These are phyloP conservation scores for Aspergillus carlsbadensis DNA, from an alignment of 495 filamentous ascomycete genomes.

Conservation along the genomic window DNA sequence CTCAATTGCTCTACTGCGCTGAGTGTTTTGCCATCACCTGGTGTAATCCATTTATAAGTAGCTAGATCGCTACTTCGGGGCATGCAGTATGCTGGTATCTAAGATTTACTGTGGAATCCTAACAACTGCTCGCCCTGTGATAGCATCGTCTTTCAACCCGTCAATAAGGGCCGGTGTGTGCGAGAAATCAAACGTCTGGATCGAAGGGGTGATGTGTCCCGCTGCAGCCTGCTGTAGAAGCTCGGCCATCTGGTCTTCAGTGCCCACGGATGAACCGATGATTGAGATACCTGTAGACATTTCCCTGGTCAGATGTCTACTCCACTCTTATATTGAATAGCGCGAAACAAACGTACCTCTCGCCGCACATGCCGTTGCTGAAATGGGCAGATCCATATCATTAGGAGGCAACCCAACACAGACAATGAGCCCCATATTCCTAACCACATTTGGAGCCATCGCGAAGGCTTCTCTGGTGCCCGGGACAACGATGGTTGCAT, in stretches of 20 bases:
- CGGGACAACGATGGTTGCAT: no score
- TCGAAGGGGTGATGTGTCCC: slow-evolving; percentile 22
- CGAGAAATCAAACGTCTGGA: slow-evolving; percentile 26
- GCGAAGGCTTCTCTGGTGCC: no score
- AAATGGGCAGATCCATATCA: slow-evolving; percentile 28
- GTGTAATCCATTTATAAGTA: no score
- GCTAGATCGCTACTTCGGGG: no score
- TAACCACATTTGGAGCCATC: slow-evolving; percentile 19
- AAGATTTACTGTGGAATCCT: no score
- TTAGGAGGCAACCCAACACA: slow-evolving; percentile 30
- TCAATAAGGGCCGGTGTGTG: slow-evolving; percentile 21
- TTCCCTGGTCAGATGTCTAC: not conserved
- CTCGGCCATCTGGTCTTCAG: slow-evolving; percentile 25
- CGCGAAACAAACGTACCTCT: slow-evolving; percentile 19
- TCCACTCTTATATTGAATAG: not conserved
- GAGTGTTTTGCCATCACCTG: no score
- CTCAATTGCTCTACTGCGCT: no score
- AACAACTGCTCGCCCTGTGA: slow-evolving; percentile 28
- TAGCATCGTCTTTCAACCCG: slow-evolving; percentile 18
- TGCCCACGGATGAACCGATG: slow-evolving; percentile 32
- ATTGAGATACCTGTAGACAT: slow-evolving; percentile 23
- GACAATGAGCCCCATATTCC: slow-evolving; percentile 30
- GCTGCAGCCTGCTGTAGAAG: slow-evolving; percentile 21
- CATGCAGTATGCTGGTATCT: no score
- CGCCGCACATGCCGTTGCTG: slow-evolving; percentile 28